These are phyloP conservation scores for Mimosa pudica DNA, from an alignment of 306 rosid genomes.

Conservation along the genomic window DNA sequence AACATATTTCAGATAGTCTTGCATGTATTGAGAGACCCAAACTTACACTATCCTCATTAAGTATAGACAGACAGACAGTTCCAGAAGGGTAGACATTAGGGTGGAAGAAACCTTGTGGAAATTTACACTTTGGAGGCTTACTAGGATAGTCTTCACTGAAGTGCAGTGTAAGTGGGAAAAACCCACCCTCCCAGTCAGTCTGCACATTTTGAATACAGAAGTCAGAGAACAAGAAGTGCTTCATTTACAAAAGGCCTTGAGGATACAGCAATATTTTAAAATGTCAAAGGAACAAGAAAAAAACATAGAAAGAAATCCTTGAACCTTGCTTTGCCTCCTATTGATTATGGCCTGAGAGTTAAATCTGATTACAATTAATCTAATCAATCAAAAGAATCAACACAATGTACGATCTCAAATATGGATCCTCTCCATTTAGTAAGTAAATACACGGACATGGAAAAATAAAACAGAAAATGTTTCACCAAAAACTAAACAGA, in stretches of 20 bases:
- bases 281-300: neutral
- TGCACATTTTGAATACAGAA: constrained; percentile 41
- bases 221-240: constrained; percentile 3
- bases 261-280: neutral
- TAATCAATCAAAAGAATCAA: constrained; percentile 4
- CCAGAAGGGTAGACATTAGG: constrained; percentile 97
- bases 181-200: constrained; percentile 99
- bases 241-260: constrained; percentile 14
- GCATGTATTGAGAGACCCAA: constrained; percentile 23
- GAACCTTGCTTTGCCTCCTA: neutral
- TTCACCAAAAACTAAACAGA: neutral
- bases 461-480: neutral
- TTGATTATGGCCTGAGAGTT: neutral
- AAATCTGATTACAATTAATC: neutral
- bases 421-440: neutral
- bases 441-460: neutral
- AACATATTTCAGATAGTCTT: constrained; percentile 21
- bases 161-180: constrained; percentile 84
- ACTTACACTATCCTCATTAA: constrained; percentile 97
- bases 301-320: neutral
- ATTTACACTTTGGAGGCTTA: constrained; percentile 98
- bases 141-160: constrained; percentile 99
- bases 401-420: neutral
- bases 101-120: constrained; percentile 94
- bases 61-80: constrained; percentile 94